A percentile compares a stretch with the other conserved stretches of the same genome.
These are phyloP conservation scores for Nannizzia gypsea DNA, from an alignment of 2,329 filamentous ascomycete genomes.

Conservation along the genomic window DNA sequence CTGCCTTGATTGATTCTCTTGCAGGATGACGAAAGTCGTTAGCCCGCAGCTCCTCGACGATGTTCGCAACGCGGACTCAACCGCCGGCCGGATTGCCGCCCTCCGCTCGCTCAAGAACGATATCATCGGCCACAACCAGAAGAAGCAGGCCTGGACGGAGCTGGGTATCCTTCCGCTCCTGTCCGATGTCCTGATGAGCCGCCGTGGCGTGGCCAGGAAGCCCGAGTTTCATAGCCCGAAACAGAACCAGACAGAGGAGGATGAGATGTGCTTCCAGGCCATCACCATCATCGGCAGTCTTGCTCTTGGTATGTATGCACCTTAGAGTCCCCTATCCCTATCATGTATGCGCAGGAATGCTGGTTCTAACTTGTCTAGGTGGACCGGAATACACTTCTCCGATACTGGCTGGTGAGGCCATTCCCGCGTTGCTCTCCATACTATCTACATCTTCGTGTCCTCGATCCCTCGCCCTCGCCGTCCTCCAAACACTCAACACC, in stretches of 20 bases:
- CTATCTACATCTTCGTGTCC: conserved; percentile 55
- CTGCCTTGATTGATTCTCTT: neutral
- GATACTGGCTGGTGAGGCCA: conserved; percentile 53
- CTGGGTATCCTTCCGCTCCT: conserved; percentile 52
- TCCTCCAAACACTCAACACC: conserved; percentile 61
- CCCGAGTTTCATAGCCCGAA: conserved; percentile 21
- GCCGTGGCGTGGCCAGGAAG: conserved; percentile 29
- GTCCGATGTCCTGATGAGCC: conserved; percentile 37
- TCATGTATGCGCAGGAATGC: neutral
- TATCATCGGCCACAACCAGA: conserved; percentile 73
- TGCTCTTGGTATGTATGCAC: conserved; percentile 54
- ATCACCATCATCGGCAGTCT: conserved; percentile 75
- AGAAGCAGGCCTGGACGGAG: conserved; percentile 68
- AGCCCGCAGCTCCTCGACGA: conserved; percentile 45
- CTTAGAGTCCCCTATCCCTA: too few relatives aligned
- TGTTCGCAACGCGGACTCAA: conserved; percentile 42
- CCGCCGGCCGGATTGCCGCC: conserved; percentile 38
- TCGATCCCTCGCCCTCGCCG: conserved; percentile 56
- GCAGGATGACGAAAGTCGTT: conserved; percentile 43
- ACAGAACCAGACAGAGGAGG: conserved; percentile 41
- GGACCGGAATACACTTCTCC: conserved; percentile 68
- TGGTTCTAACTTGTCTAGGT: conserved; percentile 38
- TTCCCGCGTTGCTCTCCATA: conserved; percentile 59
- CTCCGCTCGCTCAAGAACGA: conserved; percentile 76
- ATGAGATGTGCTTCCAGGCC: conserved; percentile 62